These are phyloP conservation scores for Arabidopsis arenosa DNA, from an alignment of 345 rosid species.

Conservation along the genomic window DNA sequence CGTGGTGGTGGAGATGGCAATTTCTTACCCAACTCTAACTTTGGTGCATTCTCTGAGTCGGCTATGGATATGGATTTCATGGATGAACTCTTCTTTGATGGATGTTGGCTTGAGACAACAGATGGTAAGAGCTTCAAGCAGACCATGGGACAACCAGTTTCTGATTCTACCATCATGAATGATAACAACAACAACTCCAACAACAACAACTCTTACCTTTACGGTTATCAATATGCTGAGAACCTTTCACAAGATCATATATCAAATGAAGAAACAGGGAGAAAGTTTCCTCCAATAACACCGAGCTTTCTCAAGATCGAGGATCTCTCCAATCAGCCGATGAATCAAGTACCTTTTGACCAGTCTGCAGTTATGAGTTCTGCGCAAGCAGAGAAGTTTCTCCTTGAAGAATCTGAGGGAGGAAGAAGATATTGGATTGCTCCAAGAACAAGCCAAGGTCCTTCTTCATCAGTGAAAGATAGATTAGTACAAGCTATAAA, in stretches of 20 bases:
- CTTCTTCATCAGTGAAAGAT: conserved; percentile 60
- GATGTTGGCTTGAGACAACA: conserved; percentile 81
- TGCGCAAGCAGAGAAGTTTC: conserved; percentile 45
- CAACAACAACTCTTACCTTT: conserved; percentile 46
- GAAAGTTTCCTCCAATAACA: conserved; percentile 38
- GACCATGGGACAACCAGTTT: conserved; percentile 44
- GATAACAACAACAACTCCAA: conserved; percentile 40
- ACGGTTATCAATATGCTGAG: conserved; percentile 44
- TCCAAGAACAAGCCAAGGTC: conserved; percentile 50
- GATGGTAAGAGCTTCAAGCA: conserved; percentile 55
- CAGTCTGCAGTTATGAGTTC: conserved; percentile 41
- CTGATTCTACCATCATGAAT: conserved; percentile 51
- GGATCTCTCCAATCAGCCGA: conserved; percentile 34
- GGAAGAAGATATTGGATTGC: conserved; percentile 73
- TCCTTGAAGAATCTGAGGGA: conserved; percentile 50
- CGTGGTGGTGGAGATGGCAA: conserved; percentile 43
- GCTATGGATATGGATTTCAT: conserved; percentile 87
- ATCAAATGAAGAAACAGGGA: conserved; percentile 41
- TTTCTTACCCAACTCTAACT: conserved; percentile 50
- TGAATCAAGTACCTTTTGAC: conserved; percentile 36
- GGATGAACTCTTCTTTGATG: conserved; percentile 83
- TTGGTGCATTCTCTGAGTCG: conserved; percentile 54
- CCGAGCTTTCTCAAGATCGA: conserved; percentile 40
- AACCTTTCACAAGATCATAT: conserved; percentile 50
- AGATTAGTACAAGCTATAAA: conserved; percentile 64